Evolutionary conservation across 805 yeast genomes (phyloP).

Genomic region (Hanseniaspora singularis): DNA sequence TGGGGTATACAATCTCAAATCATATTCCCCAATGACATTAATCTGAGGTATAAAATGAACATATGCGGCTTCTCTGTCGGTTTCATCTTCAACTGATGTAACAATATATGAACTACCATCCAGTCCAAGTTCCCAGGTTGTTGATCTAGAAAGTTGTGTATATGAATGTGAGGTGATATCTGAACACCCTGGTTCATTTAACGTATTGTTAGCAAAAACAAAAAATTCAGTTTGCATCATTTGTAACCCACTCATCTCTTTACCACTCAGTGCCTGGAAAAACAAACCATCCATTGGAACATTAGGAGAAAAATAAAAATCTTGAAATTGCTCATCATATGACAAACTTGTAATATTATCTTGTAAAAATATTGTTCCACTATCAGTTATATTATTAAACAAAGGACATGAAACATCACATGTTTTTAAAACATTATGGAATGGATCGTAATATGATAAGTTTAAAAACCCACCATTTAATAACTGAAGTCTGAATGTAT

Average conservation of each 20-base stretch:
- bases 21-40: slow-evolving; percentile 60
- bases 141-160: slow-evolving; percentile 22
- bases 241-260: slow-evolving; percentile 53
- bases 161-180: slow-evolving; percentile 20
- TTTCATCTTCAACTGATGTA: slow-evolving; percentile 27
- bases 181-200: slow-evolving; percentile 57
- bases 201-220: slow-evolving; percentile 62
- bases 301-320: slow-evolving; percentile 65
- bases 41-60: slow-evolving; percentile 53
- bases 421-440: slow-evolving; percentile 38
- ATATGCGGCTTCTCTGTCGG: slow-evolving; percentile 25
- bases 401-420: slow-evolving; percentile 93
- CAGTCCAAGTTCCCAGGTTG: too few species aligned
- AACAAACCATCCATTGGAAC: slow-evolving; percentile 50
- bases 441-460: slow-evolving; percentile 69
- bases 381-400: slow-evolving; percentile 28
- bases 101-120: slow-evolving; percentile 26
- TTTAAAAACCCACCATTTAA: slow-evolving; percentile 90
- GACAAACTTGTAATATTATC: slow-evolving; percentile 29
- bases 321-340: slow-evolving; percentile 47
- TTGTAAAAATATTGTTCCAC: slow-evolving; percentile 22
- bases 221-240: slow-evolving; percentile 44
- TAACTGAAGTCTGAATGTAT: slow-evolving; percentile 54
- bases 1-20: slow-evolving; percentile 67
- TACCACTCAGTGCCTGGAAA: slow-evolving; percentile 47